Percentiles rank a stretch among this genome's conserved stretches.
Conservation (phyloP, 371 early-diverging fungal genomes). For the Haplosporangium sp. region DNA sequence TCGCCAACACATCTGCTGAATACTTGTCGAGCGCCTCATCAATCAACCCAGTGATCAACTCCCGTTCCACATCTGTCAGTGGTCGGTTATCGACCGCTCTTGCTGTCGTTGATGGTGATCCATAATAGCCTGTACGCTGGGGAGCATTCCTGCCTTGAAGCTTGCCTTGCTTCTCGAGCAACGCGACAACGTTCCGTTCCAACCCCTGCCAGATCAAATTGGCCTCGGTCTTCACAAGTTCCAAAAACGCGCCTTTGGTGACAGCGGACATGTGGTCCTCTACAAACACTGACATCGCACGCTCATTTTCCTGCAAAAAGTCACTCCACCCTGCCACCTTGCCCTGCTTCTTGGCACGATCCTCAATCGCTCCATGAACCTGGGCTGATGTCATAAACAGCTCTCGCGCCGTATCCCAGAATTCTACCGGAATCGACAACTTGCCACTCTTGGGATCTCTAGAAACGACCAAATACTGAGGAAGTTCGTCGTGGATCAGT, state of each 20-base stretch:
- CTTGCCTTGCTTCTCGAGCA: constrained; percentile 42
- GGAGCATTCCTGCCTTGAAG: constrained; percentile 38
- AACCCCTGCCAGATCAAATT: constrained; percentile 40
- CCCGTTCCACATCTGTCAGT: constrained; percentile 41
- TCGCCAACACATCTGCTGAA: constrained; percentile 66
- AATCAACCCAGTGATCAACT: constrained; percentile 46
- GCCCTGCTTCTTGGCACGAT: constrained; percentile 6
- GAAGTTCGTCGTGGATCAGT: constrained; percentile 35
- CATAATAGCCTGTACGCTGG: neutral
- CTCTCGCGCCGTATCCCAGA: constrained; percentile 41
- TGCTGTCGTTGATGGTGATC: neutral
- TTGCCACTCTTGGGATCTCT: constrained; percentile 25
- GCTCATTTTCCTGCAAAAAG: constrained; percentile 39
- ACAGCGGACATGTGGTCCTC: constrained; percentile 40
- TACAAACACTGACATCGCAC: constrained; percentile 32
- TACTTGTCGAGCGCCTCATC: constrained; percentile 57
- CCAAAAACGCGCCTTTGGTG: constrained; percentile 27
- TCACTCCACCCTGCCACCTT: constrained; percentile 30
- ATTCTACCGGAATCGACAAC: constrained; percentile 31
- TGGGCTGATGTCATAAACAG: constrained; percentile 36
- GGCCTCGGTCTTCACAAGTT: constrained; percentile 37
- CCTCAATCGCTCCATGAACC: constrained; percentile 17
- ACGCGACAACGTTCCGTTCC: constrained; percentile 35
- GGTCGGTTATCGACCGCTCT: neutral
- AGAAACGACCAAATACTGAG: constrained; percentile 36